Evolutionary conservation across 2,329 filamentous ascomycete species (phyloP).

Genomic region (Neonectria faginata): DNA sequence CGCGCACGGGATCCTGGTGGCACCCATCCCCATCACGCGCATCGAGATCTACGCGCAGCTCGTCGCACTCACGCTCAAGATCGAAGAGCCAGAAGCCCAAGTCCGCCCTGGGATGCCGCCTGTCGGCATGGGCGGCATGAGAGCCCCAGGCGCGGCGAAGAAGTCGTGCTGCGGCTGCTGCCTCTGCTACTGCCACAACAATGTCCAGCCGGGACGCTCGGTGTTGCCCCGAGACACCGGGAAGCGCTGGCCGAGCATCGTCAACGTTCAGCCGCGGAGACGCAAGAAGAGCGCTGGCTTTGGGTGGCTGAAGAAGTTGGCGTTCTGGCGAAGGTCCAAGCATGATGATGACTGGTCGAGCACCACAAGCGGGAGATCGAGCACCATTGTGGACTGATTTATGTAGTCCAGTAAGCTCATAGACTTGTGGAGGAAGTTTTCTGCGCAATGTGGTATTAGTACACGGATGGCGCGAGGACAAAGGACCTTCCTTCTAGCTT

Average conservation of each 20-base stretch:
- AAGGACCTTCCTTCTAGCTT: background rate
- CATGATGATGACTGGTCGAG: background rate
- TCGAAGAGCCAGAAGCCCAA: background rate
- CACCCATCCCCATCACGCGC: background rate
- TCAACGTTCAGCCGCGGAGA: no score
- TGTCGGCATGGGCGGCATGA: no score
- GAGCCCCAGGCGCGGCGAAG: background rate
- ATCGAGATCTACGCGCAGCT: conserved; percentile 4
- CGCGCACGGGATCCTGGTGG: background rate
- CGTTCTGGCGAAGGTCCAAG: conserved; percentile 15
- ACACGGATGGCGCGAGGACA: background rate
- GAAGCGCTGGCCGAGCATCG: background rate
- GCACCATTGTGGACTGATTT: conserved; percentile 3
- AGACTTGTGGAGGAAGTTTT: background rate
- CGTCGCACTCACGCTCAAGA: background rate
- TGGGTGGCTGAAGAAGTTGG: conserved; percentile 16
- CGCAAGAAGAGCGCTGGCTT: conserved; percentile 4
- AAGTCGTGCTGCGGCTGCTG: conserved; percentile 22
- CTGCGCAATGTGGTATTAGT: background rate
- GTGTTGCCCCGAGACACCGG: background rate
- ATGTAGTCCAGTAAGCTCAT: background rate
- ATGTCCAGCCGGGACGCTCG: background rate
- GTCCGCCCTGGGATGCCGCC: no score
- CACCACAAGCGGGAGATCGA: conserved; percentile 2
- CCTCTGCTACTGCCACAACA: conserved; percentile 13